Evolutionary conservation across 2,329 filamentous ascomycete genomes (phyloP).

Genomic region (Colletotrichum lindemuthianum): DNA sequence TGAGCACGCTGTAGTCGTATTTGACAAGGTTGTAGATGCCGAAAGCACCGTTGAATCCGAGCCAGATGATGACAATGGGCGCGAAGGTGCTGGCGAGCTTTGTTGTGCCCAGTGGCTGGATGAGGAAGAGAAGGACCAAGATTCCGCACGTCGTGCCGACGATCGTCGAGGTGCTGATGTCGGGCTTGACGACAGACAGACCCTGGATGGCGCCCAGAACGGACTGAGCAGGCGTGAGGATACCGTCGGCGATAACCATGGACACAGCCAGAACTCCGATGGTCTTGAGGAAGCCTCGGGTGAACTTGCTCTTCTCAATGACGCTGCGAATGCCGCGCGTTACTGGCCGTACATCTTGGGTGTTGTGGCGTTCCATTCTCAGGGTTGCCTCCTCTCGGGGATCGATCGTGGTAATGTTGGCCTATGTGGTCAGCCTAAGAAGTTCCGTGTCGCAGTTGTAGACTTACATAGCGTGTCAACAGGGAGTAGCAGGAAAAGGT

Average conservation of each 20-base stretch:
- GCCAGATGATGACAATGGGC: constrained; percentile 74
- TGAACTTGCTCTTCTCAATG: constrained; percentile 65
- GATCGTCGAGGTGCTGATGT: constrained; percentile 66
- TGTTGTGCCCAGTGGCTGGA: constrained; percentile 73
- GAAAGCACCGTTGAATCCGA: constrained; percentile 69
- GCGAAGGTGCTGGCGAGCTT: constrained; percentile 71
- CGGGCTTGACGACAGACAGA: constrained; percentile 64
- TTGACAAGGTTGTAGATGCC: constrained; percentile 70
- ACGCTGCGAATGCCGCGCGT: constrained; percentile 63
- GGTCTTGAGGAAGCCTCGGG: constrained; percentile 65
- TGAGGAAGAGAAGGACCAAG: constrained; percentile 68
- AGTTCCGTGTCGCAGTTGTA: background rate
- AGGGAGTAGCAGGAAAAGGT: constrained; percentile 75
- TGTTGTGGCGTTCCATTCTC: constrained; percentile 67
- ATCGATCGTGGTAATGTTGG: constrained; percentile 68
- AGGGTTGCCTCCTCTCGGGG: constrained; percentile 65
- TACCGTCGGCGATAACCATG: constrained; percentile 73
- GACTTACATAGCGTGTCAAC: constrained; percentile 65
- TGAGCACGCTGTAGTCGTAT: constrained; percentile 63
- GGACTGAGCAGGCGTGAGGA: constrained; percentile 76
- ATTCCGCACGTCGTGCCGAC: constrained; percentile 73
- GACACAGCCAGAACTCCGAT: constrained; percentile 73
- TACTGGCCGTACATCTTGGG: constrained; percentile 63
- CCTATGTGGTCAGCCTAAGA: constrained; percentile 44
- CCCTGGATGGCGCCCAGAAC: constrained; percentile 76